phyloP scores from a whole-genome alignment of 306 rosid species.

The Pachyrhizus erosus region DNA sequence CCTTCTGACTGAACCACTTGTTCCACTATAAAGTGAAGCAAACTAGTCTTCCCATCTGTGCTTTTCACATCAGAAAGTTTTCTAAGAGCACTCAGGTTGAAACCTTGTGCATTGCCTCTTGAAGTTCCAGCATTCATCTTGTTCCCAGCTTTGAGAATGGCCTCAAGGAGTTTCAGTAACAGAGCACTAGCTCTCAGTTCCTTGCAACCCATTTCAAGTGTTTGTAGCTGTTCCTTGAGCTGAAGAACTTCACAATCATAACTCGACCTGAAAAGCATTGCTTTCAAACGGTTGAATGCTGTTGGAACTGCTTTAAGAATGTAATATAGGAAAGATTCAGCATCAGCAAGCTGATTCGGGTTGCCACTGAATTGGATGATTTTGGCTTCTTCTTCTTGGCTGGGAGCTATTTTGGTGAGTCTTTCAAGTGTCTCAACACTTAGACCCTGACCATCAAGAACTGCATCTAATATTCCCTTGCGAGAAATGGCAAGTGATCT shows the following conservation, averaged over 20 bases:
- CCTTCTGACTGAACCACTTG: conserved; percentile 88
- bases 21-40: conserved; percentile 81
- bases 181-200: conserved; percentile 66
- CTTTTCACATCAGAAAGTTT: conserved; percentile 81
- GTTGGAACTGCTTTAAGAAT: conserved; percentile 77
- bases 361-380: conserved; percentile 68
- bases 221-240: conserved; percentile 61
- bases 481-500: conserved; percentile 65
- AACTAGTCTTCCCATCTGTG: conserved; percentile 75
- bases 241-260: conserved; percentile 67
- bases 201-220: conserved; percentile 72
- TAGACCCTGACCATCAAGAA: conserved; percentile 76
- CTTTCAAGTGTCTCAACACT: conserved; percentile 74
- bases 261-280: conserved; percentile 76
- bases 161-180: conserved; percentile 81
- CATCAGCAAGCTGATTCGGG: conserved; percentile 70
- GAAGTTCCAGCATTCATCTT: conserved; percentile 90
- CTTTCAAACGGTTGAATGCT: conserved; percentile 66
- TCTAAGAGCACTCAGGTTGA: conserved; percentile 72
- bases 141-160: conserved; percentile 88
- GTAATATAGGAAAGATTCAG: conserved; percentile 78
- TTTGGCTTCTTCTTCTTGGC: conserved; percentile 69
- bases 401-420: conserved; percentile 77
- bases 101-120: conserved; percentile 84
- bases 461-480: conserved; percentile 65